These are phyloP conservation scores for Salvia sclarea DNA, from an alignment of 305 asterid genomes.

Conservation along the genomic window DNA sequence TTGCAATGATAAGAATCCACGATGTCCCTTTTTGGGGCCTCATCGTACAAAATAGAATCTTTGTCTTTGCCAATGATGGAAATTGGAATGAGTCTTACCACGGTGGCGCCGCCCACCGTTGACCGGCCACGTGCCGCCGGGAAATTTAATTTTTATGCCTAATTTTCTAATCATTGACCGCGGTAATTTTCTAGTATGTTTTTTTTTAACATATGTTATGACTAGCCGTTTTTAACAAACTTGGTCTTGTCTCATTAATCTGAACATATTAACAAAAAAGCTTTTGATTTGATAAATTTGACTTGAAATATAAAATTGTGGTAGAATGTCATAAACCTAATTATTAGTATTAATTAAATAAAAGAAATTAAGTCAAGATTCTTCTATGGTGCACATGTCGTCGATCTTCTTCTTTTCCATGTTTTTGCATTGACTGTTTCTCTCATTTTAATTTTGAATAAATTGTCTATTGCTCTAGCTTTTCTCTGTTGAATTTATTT, in stretches of 20 bases:
- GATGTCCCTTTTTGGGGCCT: background rate
- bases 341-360: no score
- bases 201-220: background rate
- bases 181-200: background rate
- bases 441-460: background rate
- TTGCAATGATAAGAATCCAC: background rate
- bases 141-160: background rate
- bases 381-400: background rate
- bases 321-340: background rate
- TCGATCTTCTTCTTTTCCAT: background rate
- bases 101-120: background rate
- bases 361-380: background rate
- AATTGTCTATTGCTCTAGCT: no score
- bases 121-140: background rate
- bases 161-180: background rate
- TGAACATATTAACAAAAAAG: constrained; percentile 9
- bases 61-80: background rate
- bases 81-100: background rate
- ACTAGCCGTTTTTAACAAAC: background rate
- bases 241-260: background rate
- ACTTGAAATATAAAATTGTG: background rate
- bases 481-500: no score
- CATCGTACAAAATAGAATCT: background rate
- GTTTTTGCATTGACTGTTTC: background rate
- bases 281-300: background rate